Base-by-base conservation (phyloP, 106 monocot species). In the Amphibolis antarctica region DNA sequence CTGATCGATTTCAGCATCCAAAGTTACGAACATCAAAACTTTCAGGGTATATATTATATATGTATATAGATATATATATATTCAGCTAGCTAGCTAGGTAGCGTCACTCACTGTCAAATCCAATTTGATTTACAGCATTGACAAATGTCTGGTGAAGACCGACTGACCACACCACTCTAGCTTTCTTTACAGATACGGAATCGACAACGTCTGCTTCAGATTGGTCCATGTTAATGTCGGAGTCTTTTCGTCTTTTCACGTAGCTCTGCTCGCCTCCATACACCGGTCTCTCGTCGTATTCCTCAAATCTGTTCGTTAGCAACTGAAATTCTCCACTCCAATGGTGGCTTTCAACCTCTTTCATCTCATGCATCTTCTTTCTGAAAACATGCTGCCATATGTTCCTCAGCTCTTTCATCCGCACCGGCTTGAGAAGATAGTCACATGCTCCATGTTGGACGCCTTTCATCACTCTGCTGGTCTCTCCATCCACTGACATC, bases 401-500 rank as follows among this genome's bases (percentile, higher is more conserved):
- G 62, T 93, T 93, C 11, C 74, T 70, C 23, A 93, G 85, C 57
- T 93, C 93, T 70, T 93, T 93, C 93, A 93, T 88, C 66, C 93
- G 76, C 15, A 93, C 80, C 26, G 93, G 93, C 70, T 93, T 93
- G 46, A 93, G 83, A 54, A 93, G 85, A 62, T 93, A 93, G 75
- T 93, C 93, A 46, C 93, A 93, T 19, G 93, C 93, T 74, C 93
- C 93, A 70, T 93, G 93, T 36, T 93, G 93, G 47, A 93, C 93
- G 30, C 93, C 93, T 79, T 93, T 93, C 93, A 93, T 93, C 25
- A 93, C 93, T 70, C 93, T 85, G 71, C 93, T 93, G 58, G 93
- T 93, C 56, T 93, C 93, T 31, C 93, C 93, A 73, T 93, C 93
- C 17, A 93, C 88, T 30, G 93, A 93, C 93, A 93, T 93, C 93